Evolutionary conservation across 2,329 filamentous ascomycete genomes (phyloP).

Genomic region (Colletotrichum sp.): DNA sequence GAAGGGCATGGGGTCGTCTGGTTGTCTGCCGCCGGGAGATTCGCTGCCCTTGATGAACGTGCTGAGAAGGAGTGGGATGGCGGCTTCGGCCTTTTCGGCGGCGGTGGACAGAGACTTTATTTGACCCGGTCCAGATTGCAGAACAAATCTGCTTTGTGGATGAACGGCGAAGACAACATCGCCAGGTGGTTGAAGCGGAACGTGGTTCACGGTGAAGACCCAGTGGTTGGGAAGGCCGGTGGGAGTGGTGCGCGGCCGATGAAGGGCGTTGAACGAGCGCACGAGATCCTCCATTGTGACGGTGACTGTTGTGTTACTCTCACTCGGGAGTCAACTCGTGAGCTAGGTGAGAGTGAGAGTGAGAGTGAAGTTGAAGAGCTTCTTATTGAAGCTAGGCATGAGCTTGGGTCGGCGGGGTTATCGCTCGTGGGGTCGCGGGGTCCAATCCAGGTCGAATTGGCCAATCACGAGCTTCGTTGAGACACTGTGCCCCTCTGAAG

Average conservation of each 20-base stretch:
- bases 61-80: background rate
- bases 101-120: background rate
- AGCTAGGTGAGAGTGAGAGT: background rate
- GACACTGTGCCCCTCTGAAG: background rate
- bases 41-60: background rate
- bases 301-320: background rate
- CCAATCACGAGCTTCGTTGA: background rate
- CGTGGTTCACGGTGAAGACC: background rate
- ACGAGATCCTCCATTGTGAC: background rate
- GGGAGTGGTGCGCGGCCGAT: background rate
- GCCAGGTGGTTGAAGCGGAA: background rate
- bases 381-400: background rate
- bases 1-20: background rate
- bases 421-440: background rate
- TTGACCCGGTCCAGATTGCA: background rate
- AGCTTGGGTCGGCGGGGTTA: background rate
- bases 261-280: background rate
- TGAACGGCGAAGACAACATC: background rate
- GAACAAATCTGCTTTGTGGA: background rate
- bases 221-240: background rate
- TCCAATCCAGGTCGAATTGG: background rate
- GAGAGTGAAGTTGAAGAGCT: background rate
- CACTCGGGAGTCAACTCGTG: background rate
- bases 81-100: background rate
- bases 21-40: background rate